phyloP scores from a whole-genome alignment of 257 asterid species.

The Euphrasia confusa region DNA sequence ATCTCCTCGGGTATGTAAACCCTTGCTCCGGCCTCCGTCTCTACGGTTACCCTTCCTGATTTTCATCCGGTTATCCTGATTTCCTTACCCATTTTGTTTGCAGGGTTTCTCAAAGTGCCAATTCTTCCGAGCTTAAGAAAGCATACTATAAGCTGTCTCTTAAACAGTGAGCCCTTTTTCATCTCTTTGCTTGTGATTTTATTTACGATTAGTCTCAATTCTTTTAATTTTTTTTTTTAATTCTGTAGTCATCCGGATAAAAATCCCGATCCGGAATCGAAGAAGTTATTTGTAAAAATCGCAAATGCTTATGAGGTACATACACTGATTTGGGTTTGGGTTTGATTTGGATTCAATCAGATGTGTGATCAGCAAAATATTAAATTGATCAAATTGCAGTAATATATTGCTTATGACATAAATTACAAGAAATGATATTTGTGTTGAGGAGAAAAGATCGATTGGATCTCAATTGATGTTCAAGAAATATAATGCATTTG shows the following conservation, averaged over 20 bases:
- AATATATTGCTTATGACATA: no score
- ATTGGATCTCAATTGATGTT: no score
- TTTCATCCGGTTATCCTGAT: background rate
- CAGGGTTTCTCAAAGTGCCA: conserved; percentile 58
- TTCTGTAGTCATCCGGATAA: conserved; percentile 82
- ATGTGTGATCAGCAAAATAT: background rate
- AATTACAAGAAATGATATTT: no score
- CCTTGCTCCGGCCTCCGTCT: background rate
- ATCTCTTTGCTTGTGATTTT: background rate
- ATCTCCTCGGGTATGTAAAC: conserved; percentile 67
- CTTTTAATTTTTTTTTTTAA: background rate
- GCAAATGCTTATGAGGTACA: conserved; percentile 94
- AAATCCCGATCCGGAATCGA: conserved; percentile 87
- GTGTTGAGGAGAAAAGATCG: no score
- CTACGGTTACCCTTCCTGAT: background rate
- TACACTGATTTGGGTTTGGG: background rate
- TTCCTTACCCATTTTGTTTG: conserved; percentile 6
- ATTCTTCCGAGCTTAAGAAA: conserved; percentile 50
- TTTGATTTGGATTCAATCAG: no score
- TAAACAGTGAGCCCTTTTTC: conserved; percentile 45
- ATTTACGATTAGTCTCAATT: background rate
- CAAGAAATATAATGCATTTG: no score
- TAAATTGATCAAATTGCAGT: no score
- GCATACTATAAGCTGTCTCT: conserved; percentile 79
- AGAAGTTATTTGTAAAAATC: conserved; percentile 67